Evolutionary conservation across 768 basidiomycete species (phyloP).

Genomic region (Amanita phalloides): DNA sequence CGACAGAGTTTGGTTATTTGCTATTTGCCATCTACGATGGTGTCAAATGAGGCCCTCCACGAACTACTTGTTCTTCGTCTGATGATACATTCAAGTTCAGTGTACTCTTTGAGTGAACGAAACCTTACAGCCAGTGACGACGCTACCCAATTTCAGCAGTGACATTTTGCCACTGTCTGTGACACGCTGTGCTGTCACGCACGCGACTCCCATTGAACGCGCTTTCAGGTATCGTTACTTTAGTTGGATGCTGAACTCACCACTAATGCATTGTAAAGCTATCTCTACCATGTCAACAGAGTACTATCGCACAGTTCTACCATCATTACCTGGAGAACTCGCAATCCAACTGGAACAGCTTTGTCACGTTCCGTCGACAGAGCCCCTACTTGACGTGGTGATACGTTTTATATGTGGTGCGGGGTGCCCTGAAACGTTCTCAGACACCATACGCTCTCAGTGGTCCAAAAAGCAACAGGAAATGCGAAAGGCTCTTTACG

Average conservation of each 20-base stretch:
- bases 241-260: background rate
- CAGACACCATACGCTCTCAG: slow-evolving; percentile 9
- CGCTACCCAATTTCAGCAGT: too few relatives aligned
- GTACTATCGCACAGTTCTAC: slow-evolving; percentile 23
- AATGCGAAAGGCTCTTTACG: slow-evolving; percentile 17
- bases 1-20: too few relatives aligned
- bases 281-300: slow-evolving; percentile 8
- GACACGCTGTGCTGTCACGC: background rate
- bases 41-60: too few relatives aligned
- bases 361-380: slow-evolving; percentile 21
- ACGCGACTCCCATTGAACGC: background rate
- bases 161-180: background rate
- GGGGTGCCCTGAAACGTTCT: slow-evolving; percentile 12
- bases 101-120: too few relatives aligned
- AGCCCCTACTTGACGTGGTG: slow-evolving; percentile 28
- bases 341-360: slow-evolving; percentile 21
- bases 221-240: background rate
- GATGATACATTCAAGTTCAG: too few relatives aligned
- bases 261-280: background rate
- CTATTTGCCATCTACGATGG: too few relatives aligned
- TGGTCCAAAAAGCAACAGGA: slow-evolving; percentile 29
- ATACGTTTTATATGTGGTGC: slow-evolving; percentile 33
- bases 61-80: too few relatives aligned
- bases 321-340: slow-evolving; percentile 22
- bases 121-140: too few relatives aligned